Base-by-base conservation (phyloP, 2,329 filamentous ascomycete species). In the Pestalotiopsis sp. region DNA sequence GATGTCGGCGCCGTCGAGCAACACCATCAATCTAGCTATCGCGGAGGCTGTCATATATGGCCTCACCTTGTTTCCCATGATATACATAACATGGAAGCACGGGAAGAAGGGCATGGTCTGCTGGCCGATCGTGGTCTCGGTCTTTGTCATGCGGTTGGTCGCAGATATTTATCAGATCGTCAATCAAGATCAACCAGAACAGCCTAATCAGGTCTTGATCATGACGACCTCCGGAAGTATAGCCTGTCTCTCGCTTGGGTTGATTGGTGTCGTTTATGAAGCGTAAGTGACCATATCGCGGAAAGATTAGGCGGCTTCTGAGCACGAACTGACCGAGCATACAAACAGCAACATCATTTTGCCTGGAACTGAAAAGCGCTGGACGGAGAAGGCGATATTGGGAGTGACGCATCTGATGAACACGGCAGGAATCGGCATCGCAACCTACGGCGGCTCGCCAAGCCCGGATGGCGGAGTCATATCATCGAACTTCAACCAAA, bases 51-150 rank as follows among this genome's bases (percentile, higher is more conserved):
- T 63, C n/a, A 23, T 63, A 23, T 63, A 63, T 39, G 60, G 31
- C 31, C 6, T 63, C 23, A 17, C 31, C 17, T 41, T 63, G 7
- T 11, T 41, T 14, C 60, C 60, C 13, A 41, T 41, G 31, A 6
- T 39, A 11, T 63, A 63, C 27, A 63, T 63, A 9, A 41, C 36
- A 27, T 63, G 60, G 60, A 63, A 63, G 60, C 60, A 63, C 60
- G 60, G 60, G 4, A 41, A 41, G 23, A n/a, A 17, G 31, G 60
- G 57, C 57, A 60, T 60, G 57, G 31, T 38, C 25, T 60, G 57
- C 17, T 60, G 57, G 57, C 57, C 57, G 31, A 60, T 60, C 17
- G 25, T 60, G 57, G 12, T 60, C 17, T 60, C 57, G 3, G 17
- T 60, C 25, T 60, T 31, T 20, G 57, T 27, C 57, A 60, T 60